A percentile compares a stretch with the other conserved stretches of the same genome.
Evolutionary conservation across 352 stramenopile species (phyloP).

Genomic region (Phytophthora pinifolia): DNA sequence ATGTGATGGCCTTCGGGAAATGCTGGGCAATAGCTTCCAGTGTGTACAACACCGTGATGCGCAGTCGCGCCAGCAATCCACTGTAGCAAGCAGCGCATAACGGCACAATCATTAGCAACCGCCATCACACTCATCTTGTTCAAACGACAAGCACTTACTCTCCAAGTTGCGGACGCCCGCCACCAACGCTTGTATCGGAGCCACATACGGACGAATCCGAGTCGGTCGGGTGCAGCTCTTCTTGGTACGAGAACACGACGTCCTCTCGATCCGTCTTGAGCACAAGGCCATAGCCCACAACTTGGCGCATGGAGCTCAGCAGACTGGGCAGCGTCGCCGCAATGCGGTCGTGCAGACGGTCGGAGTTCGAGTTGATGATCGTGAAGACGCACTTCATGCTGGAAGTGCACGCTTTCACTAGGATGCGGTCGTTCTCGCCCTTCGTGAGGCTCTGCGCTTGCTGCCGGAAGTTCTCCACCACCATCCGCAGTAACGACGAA

Average conservation of each 20-base stretch:
- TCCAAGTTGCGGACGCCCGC: constrained; percentile 33
- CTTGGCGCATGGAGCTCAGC: constrained; percentile 77
- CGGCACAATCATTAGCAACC: constrained; percentile 6
- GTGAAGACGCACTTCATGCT: constrained; percentile 89
- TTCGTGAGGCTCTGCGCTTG: constrained; percentile 66
- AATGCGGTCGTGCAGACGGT: constrained; percentile 62
- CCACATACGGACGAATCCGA: constrained; percentile 77
- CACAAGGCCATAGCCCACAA: constrained; percentile 67
- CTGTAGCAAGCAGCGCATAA: constrained; percentile 24
- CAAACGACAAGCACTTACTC: constrained; percentile 42
- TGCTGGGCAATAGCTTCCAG: constrained; percentile 69
- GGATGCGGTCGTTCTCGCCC: constrained; percentile 69
- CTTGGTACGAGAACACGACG: constrained; percentile 53
- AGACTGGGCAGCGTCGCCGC: constrained; percentile 56
- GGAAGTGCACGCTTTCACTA: constrained; percentile 82
- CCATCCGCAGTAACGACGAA: constrained; percentile 72
- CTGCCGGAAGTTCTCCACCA: constrained; percentile 86
- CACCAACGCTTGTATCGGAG: constrained; percentile 41
- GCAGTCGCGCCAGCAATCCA: constrained; percentile 66
- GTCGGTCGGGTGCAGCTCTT: constrained; percentile 60
- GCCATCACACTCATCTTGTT: neutral
- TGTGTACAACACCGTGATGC: constrained; percentile 71
- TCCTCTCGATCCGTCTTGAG: constrained; percentile 55
- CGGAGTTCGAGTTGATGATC: constrained; percentile 73
- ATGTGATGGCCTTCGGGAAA: constrained; percentile 73